phyloP scores from a whole-genome alignment of 192 early-diverging fungal genomes.

The Borealophlyctis nickersoniae region DNA sequence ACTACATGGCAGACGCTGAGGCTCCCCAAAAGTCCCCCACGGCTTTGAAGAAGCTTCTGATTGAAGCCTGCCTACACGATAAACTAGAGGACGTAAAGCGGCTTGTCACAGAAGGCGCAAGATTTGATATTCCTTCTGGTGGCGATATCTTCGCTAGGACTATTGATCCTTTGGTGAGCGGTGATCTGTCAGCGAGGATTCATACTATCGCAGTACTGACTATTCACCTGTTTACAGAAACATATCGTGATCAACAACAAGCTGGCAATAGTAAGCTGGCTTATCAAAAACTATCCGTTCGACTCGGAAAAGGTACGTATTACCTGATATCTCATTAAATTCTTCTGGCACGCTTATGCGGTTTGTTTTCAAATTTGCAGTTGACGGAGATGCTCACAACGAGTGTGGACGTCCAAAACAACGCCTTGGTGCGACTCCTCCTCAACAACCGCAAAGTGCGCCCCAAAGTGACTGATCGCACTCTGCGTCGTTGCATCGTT shows the following conservation, averaged over 20 bases:
- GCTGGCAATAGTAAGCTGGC: neutral
- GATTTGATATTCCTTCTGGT: neutral
- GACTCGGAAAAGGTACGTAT: constrained; percentile 1
- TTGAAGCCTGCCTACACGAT: constrained; percentile 5
- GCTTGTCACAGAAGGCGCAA: constrained; percentile 13
- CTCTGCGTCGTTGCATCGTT: constrained; percentile 4
- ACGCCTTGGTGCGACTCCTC: neutral
- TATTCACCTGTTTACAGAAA: constrained; percentile 1
- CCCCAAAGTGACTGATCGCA: neutral
- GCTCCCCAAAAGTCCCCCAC: constrained; percentile 7
- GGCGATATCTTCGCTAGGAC: neutral
- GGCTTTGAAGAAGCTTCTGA: constrained; percentile 12
- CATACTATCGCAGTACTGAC: neutral
- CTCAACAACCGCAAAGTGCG: neutral
- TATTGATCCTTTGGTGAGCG: constrained; percentile 13
- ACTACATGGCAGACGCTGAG: constrained; percentile 3
- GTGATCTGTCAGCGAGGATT: too few species aligned
- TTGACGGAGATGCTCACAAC: neutral
- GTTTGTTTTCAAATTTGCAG: neutral
- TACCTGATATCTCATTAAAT: neutral
- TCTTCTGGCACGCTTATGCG: neutral
- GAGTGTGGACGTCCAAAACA: neutral
- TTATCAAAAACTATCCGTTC: constrained; percentile 4
- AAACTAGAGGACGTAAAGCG: constrained; percentile 10
- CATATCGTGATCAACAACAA: constrained; percentile 6